Base-by-base conservation (phyloP, 345 rosid species). In the Kernera saxatilis region DNA sequence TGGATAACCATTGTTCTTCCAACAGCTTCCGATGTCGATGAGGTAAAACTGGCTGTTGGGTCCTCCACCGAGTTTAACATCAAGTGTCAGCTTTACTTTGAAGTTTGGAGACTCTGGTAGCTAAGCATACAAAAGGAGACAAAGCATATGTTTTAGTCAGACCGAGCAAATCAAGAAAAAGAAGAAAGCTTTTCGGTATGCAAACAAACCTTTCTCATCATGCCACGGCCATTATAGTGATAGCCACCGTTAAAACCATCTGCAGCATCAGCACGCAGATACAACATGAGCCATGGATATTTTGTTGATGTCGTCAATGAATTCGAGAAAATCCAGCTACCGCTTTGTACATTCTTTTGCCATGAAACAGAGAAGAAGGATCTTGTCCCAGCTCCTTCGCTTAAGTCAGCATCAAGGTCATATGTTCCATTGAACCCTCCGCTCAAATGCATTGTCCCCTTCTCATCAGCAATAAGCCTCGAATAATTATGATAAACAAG, bases 271-370 rank as follows among this genome's bases (percentile, higher is more conserved):
- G 86, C 67, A 6, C 87, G 80, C 4, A 87, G 73, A 69, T 84
- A 87, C 51, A 87, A 73, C 92, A 82, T 83, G 30, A 85, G 75
- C 86, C 85, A 83, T 25, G 87, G 89, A 69, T 87, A 87, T 52
- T 77, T 81, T 6, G n/a, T n/a, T n/a, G n/a, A n/a, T n/a, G 86
- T 83, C 9, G 72, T 81, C 69, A 84, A 72, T 12, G 15, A 62
- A 52, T 81, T 81, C 10, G 82, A 74, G 74, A 87, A 87, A 35
- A 72, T 45, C 87, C 87, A 87, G 57, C 87, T 83, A n/a, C 83
- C 83, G 9, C 73, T 71, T 72, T 82, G 67, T 36, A 71, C 23
- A 55, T 78, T 72, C 70, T 84, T 86, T 26, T 25, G 39, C 91
- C 87, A 86, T 7, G 74, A 67, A 43, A 87, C 80, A 1, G 79